Conservation (phyloP, 768 basidiomycete genomes). For the Roridomyces roridus region DNA sequence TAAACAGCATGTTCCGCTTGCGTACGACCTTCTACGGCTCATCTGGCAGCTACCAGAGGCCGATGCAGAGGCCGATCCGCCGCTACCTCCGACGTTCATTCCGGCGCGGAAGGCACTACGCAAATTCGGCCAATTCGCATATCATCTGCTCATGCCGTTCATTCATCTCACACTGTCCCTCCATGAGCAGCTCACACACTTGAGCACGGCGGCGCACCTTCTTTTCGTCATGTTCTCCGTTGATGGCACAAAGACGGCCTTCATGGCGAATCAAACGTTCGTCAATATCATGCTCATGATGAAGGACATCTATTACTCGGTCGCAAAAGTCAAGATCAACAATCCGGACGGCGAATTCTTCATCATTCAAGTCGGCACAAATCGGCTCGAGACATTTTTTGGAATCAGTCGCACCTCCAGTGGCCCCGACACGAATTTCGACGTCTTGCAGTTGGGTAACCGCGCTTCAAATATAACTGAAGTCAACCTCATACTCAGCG, state of each 20-base stretch:
- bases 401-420: constrained; percentile 42
- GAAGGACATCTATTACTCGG: constrained; percentile 45
- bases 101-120: constrained; percentile 28
- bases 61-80: constrained; percentile 13
- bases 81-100: constrained; percentile 18
- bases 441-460: constrained; percentile 29
- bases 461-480: constrained; percentile 38
- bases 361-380: constrained; percentile 44
- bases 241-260: constrained; percentile 8
- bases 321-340: constrained; percentile 43
- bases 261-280: constrained; percentile 35
- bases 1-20: constrained; percentile 40
- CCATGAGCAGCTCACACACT: constrained; percentile 37
- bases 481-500: constrained; percentile 40
- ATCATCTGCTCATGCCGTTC: constrained; percentile 36
- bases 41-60: constrained; percentile 32
- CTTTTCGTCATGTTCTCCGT: constrained; percentile 22
- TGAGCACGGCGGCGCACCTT: constrained; percentile 41
- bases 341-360: constrained; percentile 37
- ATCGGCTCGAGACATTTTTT: constrained; percentile 41
- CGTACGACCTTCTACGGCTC: constrained; percentile 29
- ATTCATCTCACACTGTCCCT: constrained; percentile 34
- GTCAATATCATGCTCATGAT: constrained; percentile 42
- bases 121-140: constrained; percentile 27
- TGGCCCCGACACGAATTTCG: constrained; percentile 38